Evolutionary conservation across 208 protist genomes (phyloP), one percentile per base, ranked within the genome.

Genomic region (Leptomonas seymouri): DNA sequence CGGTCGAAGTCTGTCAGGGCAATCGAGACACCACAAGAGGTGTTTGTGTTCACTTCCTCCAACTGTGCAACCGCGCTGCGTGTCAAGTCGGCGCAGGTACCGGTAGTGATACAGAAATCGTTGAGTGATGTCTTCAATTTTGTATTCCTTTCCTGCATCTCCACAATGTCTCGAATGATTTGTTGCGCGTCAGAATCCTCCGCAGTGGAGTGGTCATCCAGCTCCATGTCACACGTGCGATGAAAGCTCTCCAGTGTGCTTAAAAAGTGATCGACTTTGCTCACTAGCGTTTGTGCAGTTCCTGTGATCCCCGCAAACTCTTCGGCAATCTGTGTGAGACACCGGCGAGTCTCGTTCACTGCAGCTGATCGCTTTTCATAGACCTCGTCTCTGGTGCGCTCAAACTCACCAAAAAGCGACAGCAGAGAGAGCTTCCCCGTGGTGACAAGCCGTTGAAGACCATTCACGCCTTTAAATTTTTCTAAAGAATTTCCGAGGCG

Each of bases 341-440:
- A 79, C 27, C 74, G 59, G 3, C 80, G 72, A 31, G 79, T 90
- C 20, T 76, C 55, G n/a, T 61, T 70, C 18, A 90, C 66, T 18
- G 74, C 71, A 30, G 74, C 16, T 12, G 76, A 70, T 11, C 84
- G 53, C n/a, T 61, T 51, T 67, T 86, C 76, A 34, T 85, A 91
- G 2, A 85, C 44, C 18, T 79, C 81, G 53, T 91, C 82, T 27
- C 61, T 60, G 6, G 80, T 89, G 62, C 81, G 63, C 55, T 89
- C 79, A 67, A 91, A 91, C 27, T 84, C 79, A 0, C 83, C 83
- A 16, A 93, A 67, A 56, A 84, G 77, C 7, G 78, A 85, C 2
- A 88, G 72, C 16, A 86, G 30, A 1, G 86, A 89, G 11, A 91
- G 73, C 50, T 82, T 84, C 2, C 79, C 80, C 2, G 80, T 71